These are phyloP conservation scores for Rhododendron simsii DNA, from an alignment of 148 eudicot species.

Conservation along the genomic window DNA sequence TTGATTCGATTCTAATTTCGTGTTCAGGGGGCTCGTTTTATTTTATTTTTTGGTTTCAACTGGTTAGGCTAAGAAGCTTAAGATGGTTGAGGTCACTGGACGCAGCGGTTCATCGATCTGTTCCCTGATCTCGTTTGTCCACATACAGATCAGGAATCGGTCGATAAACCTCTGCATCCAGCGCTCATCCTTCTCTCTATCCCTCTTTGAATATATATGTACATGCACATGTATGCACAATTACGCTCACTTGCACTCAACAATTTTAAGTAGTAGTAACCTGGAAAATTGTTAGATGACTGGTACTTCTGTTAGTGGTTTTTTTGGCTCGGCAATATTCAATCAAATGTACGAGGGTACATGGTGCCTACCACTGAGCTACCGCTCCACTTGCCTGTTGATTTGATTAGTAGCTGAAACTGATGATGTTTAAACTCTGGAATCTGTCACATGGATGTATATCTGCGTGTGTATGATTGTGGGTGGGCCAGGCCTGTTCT, in stretches of 20 bases:
- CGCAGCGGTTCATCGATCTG: slow-evolving; percentile 90
- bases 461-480: background rate
- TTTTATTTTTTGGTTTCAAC: background rate
- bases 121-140: slow-evolving; percentile 34
- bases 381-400: too few species aligned
- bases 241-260: background rate
- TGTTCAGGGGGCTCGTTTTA: background rate
- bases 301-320: background rate
- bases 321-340: background rate
- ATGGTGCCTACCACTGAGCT: too few species aligned
- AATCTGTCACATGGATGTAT: background rate
- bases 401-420: background rate
- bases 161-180: slow-evolving; percentile 98
- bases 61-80: background rate
- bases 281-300: background rate
- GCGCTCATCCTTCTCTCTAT: slow-evolving; percentile 28
- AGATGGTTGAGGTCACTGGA: slow-evolving; percentile 53
- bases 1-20: background rate
- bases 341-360: too few species aligned
- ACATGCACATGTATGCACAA: background rate
- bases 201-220: background rate
- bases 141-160: slow-evolving; percentile 40
- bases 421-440: background rate
- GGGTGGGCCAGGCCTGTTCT: background rate
- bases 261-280: background rate